Evolutionary conservation across 305 asterid genomes (phyloP).

Genomic region (Fraxinus floribunda): DNA sequence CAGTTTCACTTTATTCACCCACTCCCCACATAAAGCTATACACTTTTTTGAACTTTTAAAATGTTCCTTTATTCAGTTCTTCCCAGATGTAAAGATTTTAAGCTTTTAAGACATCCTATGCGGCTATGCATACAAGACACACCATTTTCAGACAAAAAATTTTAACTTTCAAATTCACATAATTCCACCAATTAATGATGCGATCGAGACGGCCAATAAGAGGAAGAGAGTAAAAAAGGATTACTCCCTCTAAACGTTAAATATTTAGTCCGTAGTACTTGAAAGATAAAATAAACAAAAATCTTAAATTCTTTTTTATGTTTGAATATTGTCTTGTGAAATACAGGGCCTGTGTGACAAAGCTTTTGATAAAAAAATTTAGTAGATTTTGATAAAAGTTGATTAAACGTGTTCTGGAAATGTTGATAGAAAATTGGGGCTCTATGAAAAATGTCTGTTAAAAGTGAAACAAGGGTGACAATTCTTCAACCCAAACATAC

Average conservation of each 20-base stretch:
- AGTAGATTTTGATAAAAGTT: not conserved
- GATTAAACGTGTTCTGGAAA: not conserved
- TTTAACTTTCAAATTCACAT: not conserved
- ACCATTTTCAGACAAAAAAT: not conserved
- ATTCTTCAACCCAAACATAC: not conserved
- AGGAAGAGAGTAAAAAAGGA: not conserved
- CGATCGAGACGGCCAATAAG: not conserved
- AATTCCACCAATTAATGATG: not conserved
- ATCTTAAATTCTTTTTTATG: not conserved
- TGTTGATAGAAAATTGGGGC: not conserved
- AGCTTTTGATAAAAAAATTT: not conserved
- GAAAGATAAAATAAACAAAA: not conserved
- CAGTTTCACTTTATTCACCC: conserved; percentile 17
- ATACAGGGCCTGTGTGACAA: not conserved
- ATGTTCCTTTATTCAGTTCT: not conserved
- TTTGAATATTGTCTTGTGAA: not conserved
- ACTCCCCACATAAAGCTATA: not conserved
- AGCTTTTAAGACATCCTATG: not conserved
- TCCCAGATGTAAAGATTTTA: not conserved
- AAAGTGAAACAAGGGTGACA: not conserved
- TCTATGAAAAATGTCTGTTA: not conserved
- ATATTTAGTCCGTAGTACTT: not conserved
- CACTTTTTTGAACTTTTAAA: not conserved
- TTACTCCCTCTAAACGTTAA: not conserved
- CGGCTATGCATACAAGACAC: not conserved